Percentiles rank a stretch among this genome's conserved stretches.
Evolutionary conservation across 1,139 yeast species (phyloP).

Genomic region (Diutina pseudorugosa): DNA sequence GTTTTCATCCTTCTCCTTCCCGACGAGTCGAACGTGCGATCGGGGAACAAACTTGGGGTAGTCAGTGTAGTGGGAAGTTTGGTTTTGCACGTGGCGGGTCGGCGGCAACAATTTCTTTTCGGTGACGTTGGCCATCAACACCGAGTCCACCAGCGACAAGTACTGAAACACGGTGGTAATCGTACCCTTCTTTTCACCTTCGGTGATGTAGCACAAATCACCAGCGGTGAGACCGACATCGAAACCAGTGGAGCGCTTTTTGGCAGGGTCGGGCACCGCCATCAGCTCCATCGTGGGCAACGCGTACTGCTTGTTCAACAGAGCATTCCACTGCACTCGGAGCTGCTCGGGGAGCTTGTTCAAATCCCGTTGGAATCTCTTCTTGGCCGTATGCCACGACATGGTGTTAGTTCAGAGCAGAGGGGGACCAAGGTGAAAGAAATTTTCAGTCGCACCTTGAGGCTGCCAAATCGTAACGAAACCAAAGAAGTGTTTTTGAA

Average conservation of each 20-base stretch:
- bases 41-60: constrained; percentile 45
- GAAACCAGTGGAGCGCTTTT: neutral
- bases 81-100: constrained; percentile 62
- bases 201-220: constrained; percentile 38
- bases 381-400: constrained; percentile 23
- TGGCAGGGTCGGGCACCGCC: neutral
- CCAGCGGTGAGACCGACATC: constrained; percentile 28
- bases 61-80: constrained; percentile 59
- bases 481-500: no score
- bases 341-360: constrained; percentile 20
- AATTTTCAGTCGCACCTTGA: neutral
- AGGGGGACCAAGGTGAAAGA: neutral
- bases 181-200: constrained; percentile 63
- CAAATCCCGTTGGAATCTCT: constrained; percentile 26
- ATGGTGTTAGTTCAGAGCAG: neutral
- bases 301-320: constrained; percentile 15
- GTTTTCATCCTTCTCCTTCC: constrained; percentile 52
- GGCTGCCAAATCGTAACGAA: neutral
- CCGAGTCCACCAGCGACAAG: constrained; percentile 20
- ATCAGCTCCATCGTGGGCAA: constrained; percentile 25
- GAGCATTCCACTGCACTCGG: constrained; percentile 15
- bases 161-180: constrained; percentile 38
- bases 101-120: constrained; percentile 41
- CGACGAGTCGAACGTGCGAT: constrained; percentile 47
- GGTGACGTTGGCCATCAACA: constrained; percentile 22